A percentile compares a stretch with the other conserved stretches of the same genome.
Evolutionary conservation across 345 rosid genomes (phyloP).

Genomic region (Linum trigynum): DNA sequence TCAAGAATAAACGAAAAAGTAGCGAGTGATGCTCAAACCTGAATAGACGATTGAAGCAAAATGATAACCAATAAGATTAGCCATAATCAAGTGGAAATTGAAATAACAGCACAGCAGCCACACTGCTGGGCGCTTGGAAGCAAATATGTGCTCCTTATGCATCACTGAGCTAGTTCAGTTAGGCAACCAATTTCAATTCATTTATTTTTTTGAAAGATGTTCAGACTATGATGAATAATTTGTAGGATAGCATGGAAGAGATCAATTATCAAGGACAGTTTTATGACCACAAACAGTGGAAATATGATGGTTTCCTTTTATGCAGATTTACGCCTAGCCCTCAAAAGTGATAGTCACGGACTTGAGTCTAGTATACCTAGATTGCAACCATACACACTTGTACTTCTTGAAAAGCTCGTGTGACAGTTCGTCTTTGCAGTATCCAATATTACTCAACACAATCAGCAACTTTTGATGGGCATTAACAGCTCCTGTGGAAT

Average conservation of each 20-base stretch:
- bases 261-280: too few species aligned
- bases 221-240: too few species aligned
- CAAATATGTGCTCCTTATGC: too few species aligned
- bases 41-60: not conserved
- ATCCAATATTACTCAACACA: conserved; percentile 85
- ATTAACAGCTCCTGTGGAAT: conserved; percentile 57
- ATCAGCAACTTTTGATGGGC: conserved; percentile 67
- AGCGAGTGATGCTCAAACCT: too few species aligned
- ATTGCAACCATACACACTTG: conserved; percentile 67
- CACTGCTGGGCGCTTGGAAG: too few species aligned
- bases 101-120: too few species aligned
- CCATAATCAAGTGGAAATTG: not conserved
- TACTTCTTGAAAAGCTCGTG: conserved; percentile 68
- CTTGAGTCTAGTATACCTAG: conserved; percentile 34
- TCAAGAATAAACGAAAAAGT: not conserved
- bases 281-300: not conserved
- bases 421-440: conserved; percentile 91
- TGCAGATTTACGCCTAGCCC: not conserved
- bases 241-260: too few species aligned
- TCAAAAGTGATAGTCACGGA: not conserved
- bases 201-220: too few species aligned
- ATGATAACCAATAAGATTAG: not conserved
- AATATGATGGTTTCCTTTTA: not conserved
- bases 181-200: too few species aligned
- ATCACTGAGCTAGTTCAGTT: too few species aligned